Percentiles rank a stretch among this genome's conserved stretches.
Conservation (phyloP, 257 asterid species). For the Plectranthus barbatus region DNA sequence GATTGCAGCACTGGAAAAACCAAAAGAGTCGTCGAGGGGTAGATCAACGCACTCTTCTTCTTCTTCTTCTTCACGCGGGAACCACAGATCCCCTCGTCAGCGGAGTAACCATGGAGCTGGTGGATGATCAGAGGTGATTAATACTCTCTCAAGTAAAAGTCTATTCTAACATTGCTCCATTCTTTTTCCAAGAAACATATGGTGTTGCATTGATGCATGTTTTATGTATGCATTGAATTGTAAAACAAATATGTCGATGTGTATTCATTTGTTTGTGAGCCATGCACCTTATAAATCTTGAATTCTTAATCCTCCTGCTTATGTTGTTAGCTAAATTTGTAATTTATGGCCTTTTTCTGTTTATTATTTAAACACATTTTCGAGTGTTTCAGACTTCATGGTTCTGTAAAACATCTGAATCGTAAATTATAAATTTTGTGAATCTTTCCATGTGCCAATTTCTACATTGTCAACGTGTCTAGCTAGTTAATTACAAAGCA, state of each 20-base stretch:
- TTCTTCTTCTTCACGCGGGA: constrained; percentile 9
- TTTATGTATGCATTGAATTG: neutral
- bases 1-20: constrained; percentile 33
- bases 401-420: no score
- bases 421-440: no score
- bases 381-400: no score
- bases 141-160: neutral
- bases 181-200: constrained; percentile 9
- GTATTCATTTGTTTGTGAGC: neutral
- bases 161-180: constrained; percentile 8
- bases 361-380: no score
- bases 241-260: neutral
- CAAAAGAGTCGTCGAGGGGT: constrained; percentile 25
- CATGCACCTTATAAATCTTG: neutral
- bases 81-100: neutral
- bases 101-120: neutral
- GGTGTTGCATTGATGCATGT: constrained; percentile 3
- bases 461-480: no score
- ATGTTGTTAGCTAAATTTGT: no score
- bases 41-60: constrained; percentile 7
- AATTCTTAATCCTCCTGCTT: no score
- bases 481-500: no score
- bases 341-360: no score
- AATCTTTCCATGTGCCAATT: no score
- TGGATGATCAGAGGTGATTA: neutral